phyloP scores from a whole-genome alignment of 2,329 filamentous ascomycete genomes.

The Aspergillus viridinutans region DNA sequence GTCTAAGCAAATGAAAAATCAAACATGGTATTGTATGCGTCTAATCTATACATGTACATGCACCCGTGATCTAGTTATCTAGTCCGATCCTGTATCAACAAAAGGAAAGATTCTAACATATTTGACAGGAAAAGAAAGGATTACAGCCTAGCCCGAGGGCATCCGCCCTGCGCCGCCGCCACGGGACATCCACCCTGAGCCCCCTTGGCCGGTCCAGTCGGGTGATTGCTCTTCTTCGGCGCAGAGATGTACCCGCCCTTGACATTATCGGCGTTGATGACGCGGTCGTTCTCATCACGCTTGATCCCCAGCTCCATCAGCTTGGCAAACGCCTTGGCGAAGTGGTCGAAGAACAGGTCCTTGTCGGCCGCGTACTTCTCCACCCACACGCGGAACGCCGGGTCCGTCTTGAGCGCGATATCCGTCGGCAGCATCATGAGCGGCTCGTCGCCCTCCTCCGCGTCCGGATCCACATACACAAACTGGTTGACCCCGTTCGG shows the following conservation, averaged over 20 bases:
- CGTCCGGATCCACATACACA: slow-evolving; percentile 56
- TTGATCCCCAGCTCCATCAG: slow-evolving; percentile 58
- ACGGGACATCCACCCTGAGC: slow-evolving; percentile 2
- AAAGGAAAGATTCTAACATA: slow-evolving; percentile 3
- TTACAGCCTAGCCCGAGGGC: slow-evolving; percentile 22
- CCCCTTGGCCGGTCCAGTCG: slow-evolving; percentile 23
- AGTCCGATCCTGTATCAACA: slow-evolving; percentile 3
- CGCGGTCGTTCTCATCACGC: slow-evolving; percentile 50
- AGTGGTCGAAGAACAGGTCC: slow-evolving; percentile 59
- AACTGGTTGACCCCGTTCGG: slow-evolving; percentile 55
- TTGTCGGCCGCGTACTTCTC: slow-evolving; percentile 58
- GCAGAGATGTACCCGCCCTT: slow-evolving; percentile 55
- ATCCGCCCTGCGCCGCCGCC: neutral
- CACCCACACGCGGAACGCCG: slow-evolving; percentile 53
- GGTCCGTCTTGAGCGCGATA: slow-evolving; percentile 54
- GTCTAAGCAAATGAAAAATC: neutral
- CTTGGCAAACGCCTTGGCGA: slow-evolving; percentile 56
- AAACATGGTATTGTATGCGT: neutral
- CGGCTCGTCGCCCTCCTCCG: slow-evolving; percentile 46
- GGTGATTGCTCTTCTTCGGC: slow-evolving; percentile 51
- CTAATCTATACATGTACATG: neutral
- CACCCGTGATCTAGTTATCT: slow-evolving; percentile 1
- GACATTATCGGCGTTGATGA: slow-evolving; percentile 55
- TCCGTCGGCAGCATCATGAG: slow-evolving; percentile 67
- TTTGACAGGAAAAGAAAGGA: neutral